Percentiles rank a stretch among this genome's conserved stretches.
These are phyloP conservation scores for Heritiera fomes DNA, from an alignment of 345 rosid genomes.

Conservation along the genomic window DNA sequence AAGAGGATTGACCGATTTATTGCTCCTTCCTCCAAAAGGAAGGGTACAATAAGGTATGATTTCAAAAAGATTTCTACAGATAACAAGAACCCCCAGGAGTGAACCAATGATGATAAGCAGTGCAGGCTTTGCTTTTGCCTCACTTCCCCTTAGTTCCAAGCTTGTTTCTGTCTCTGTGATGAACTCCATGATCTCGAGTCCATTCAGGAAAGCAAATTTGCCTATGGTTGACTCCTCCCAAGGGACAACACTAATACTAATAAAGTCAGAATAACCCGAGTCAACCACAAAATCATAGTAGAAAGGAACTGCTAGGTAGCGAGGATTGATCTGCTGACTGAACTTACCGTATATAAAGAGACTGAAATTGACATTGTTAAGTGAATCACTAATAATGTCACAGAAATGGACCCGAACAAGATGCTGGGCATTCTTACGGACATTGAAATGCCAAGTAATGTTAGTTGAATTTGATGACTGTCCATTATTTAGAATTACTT, in stretches of 20 bases:
- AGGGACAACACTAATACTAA: conserved; percentile 31
- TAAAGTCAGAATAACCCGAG: conserved; percentile 39
- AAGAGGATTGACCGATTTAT: conserved; percentile 23
- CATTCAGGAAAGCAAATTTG: conserved; percentile 45
- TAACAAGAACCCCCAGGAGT: conserved; percentile 33
- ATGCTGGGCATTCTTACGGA: conserved; percentile 34
- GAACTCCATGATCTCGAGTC: conserved; percentile 55
- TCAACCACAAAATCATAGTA: conserved; percentile 40
- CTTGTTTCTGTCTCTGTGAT: conserved; percentile 16
- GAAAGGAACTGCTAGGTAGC: conserved; percentile 31
- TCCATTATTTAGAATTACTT: conserved; percentile 8
- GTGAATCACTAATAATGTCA: conserved; percentile 32
- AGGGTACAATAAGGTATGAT: no score
- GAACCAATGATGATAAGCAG: conserved; percentile 28
- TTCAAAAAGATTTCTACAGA: not conserved
- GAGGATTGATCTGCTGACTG: conserved; percentile 29
- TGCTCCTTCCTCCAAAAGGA: conserved; percentile 34
- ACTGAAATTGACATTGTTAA: conserved; percentile 21
- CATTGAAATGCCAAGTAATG: conserved; percentile 52
- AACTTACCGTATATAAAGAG: conserved; percentile 38
- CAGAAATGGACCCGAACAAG: conserved; percentile 62
- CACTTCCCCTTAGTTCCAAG: no score
- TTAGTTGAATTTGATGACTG: not conserved
- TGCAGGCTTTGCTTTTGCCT: not conserved
- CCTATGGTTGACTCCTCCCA: not conserved